phyloP scores from a whole-genome alignment of 495 filamentous ascomycete genomes.

The Neurospora sp. region DNA sequence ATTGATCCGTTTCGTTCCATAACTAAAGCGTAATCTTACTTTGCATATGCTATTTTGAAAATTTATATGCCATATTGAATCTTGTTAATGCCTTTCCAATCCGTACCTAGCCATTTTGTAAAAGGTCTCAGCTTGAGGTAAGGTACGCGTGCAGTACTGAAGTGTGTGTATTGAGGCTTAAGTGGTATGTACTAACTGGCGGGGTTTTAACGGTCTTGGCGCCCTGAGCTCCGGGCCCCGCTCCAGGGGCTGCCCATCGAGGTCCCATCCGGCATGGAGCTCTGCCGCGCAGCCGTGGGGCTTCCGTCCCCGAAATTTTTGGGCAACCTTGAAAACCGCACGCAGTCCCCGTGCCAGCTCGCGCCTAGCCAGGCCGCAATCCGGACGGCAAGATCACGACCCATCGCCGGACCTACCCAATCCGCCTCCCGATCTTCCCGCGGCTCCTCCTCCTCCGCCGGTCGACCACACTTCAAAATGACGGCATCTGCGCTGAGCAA shows the following conservation, averaged over 20 bases:
- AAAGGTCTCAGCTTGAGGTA: too few relatives aligned
- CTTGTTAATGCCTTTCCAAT: too few relatives aligned
- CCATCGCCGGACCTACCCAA: neutral
- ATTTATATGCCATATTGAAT: too few relatives aligned
- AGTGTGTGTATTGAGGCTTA: neutral
- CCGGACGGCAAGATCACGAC: neutral
- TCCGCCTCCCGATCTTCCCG: neutral
- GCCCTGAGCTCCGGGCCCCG: neutral
- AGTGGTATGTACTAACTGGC: neutral
- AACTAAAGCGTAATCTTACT: too few relatives aligned
- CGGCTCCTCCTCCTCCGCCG: neutral
- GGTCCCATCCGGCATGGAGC: neutral
- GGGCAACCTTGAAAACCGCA: neutral
- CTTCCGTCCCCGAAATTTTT: neutral
- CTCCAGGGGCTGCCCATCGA: neutral
- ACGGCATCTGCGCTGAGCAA: constrained; percentile 10
- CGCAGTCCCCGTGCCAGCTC: neutral
- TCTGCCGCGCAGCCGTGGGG: neutral
- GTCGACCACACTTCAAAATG: constrained; percentile 4
- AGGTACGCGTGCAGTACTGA: neutral
- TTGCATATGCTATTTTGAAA: too few relatives aligned
- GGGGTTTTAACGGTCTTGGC: neutral
- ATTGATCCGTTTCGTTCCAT: too few relatives aligned
- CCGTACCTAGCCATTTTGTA: too few relatives aligned
- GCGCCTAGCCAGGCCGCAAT: neutral